A percentile compares a stretch with the other conserved stretches of the same genome.
These are phyloP conservation scores for Pelargonium cotyledonis DNA, from an alignment of 441 rosid species.

Conservation along the genomic window DNA sequence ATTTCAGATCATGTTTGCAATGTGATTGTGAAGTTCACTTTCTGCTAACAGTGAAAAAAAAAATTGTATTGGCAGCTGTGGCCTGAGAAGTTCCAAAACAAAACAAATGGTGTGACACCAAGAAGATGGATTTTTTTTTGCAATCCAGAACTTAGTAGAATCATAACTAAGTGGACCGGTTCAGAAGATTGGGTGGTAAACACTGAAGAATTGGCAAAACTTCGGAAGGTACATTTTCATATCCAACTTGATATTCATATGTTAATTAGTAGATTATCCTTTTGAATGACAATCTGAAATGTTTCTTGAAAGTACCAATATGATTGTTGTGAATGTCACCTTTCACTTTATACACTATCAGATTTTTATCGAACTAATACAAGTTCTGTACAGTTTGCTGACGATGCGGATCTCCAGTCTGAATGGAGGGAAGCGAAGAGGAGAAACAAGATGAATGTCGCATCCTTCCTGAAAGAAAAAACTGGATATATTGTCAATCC, in stretches of 20 bases:
- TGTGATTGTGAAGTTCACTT: not conserved
- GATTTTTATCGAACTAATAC: conserved; percentile 16
- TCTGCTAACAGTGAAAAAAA: not conserved
- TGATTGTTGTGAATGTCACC: too few relatives aligned
- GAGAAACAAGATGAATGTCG: conserved; percentile 79
- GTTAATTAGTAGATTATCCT: too few relatives aligned
- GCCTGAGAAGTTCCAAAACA: conserved; percentile 87
- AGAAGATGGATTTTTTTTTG: conserved; percentile 89
- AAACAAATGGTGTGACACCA: conserved; percentile 96
- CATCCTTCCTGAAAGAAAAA: conserved; percentile 57
- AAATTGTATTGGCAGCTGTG: conserved; percentile 51
- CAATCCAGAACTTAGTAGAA: conserved; percentile 71
- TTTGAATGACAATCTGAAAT: too few relatives aligned
- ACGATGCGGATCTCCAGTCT: conserved; percentile 66
- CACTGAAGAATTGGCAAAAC: conserved; percentile 54
- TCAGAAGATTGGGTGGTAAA: conserved; percentile 79
- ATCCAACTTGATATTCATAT: not conserved
- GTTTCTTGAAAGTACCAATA: too few relatives aligned
- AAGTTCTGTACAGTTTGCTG: conserved; percentile 56
- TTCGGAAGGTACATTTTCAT: not conserved
- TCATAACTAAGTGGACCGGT: conserved; percentile 73
- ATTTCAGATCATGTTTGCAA: not conserved
- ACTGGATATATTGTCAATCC: conserved; percentile 81
- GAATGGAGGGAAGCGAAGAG: conserved; percentile 76
- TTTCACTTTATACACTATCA: not conserved